Evolutionary conservation across 176 grass and related monocot species (phyloP), one percentile per base, ranked within the genome.

Genomic region (Carex parvula): DNA sequence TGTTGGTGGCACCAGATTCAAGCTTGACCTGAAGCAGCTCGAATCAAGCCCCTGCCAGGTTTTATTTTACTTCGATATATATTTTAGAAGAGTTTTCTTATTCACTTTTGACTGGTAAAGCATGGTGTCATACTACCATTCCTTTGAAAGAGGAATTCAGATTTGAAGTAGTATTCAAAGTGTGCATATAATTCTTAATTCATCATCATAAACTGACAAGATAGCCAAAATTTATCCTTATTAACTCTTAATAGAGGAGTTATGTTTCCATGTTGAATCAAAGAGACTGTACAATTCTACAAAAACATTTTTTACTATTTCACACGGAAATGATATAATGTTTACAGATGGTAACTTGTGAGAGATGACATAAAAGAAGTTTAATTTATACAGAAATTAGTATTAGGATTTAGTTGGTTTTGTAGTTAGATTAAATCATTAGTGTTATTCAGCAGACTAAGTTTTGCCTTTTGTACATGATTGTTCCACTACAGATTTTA

Each of bases 1-100:
- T 86, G 81, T 93, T 89, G 95, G 92, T 8, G 95, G 95, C 2
- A 93, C 89, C 17, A 89, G 95, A 83, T 93, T 98, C 83, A 98
- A 98, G 86, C 64, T 93, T 84, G 95, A 98, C 84, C 92, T 90
- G 39, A 98, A 88, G 86, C 92, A 69, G 15, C 89, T 98, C 53
- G 92, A 98, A 85, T 94, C 95, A 18, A 81, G 90, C 69, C 92
- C 88, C 70, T 94, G 92, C 81, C 95, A 98, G 95, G 95, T 94
- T 87, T 88, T 75, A 84, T 64, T 10, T 56, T 83, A 58, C 64
- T 63, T 22, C 14, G 7, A 48, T 20, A 52, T 26, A 68, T 87
- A 35, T 48, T 50, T 87, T 48, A 67, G 59, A 44, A 77, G 10
- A 24, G 73, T 56, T 77, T 77, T 50, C 9, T 54, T 24, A 16